Conservation (phyloP, 1,139 yeast species). For the Casaregolazyma suthepensis region DNA sequence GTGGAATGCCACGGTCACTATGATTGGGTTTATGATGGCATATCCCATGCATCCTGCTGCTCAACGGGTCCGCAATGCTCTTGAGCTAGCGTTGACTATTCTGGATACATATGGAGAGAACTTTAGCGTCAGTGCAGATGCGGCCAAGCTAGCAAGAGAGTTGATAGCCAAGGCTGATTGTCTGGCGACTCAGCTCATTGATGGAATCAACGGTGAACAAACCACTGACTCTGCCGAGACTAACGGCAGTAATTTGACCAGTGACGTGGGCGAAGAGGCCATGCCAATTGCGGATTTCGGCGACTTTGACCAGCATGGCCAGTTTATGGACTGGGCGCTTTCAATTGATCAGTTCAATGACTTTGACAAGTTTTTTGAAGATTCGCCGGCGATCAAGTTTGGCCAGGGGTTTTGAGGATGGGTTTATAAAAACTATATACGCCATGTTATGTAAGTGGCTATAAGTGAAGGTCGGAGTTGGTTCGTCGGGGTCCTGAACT, state of each 20-base stretch:
- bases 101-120: background rate
- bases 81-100: background rate
- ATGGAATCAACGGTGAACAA: background rate
- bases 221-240: background rate
- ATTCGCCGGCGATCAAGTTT: background rate
- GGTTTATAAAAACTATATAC: background rate
- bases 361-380: background rate
- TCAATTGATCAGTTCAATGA: background rate
- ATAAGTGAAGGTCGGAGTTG: too few relatives aligned
- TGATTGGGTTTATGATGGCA: background rate
- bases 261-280: background rate
- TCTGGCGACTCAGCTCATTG: background rate
- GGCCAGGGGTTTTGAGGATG: background rate
- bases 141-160: background rate
- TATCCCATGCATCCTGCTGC: background rate
- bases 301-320: background rate
- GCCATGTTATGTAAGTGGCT: background rate
- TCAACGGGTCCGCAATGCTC: background rate
- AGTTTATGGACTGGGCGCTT: background rate
- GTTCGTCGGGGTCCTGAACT: too few relatives aligned
- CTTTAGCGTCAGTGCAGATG: background rate
- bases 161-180: background rate
- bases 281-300: background rate
- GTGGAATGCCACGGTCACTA: background rate
- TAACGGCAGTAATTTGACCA: background rate